Base-by-base conservation (phyloP, 306 rosid genomes). In the Ceratonia siliqua region DNA sequence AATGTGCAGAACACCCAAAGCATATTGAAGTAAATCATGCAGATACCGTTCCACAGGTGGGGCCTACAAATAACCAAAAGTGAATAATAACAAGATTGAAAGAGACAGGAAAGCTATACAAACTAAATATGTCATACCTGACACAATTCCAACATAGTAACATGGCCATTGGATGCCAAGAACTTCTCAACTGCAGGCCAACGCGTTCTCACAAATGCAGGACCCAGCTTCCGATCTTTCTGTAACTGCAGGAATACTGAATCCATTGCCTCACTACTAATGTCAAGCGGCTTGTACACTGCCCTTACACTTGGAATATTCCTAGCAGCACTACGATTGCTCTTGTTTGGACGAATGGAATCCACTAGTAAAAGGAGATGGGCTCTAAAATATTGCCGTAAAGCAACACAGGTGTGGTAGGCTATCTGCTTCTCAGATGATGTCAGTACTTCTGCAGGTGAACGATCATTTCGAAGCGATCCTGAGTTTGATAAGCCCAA, bases 401-500 rank as follows among this genome's bases (percentile, higher is more conserved):
- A 72, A 56, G 98, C 97, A 82, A 87, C 94, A 81, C 98, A 92
- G 3, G 98, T 87, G 77, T 95, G 97, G 75, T 90, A 95, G 50
- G 99, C 99, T 54, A 95, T 86, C 85, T 92, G 98, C 88, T 95
- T 95, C 84, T 92, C 98, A 46, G 94, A 95, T 61, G 98, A 90
- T 24, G 98, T 95, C 77, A 95, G 85, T 36, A 81, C 98, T 85
- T 92, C 99, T 17, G 96, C 85, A 62, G 93, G 86, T 5, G 91
- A 90, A 63, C 97, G 85, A 27, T 95, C 99, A 86, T 90, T 90
- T 76, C 97, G 89, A 77, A 90, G 83, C 22, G 90, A 82, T 55
- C 94, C 99, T 13, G 88, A 62, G 75, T 70, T 75, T 57, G 97
- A 78, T 58, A 90, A 84, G 54, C 91, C 87, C 78, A 94, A 59